Conservation (phyloP, 768 basidiomycete genomes). For the Kondoa malvinella region DNA sequence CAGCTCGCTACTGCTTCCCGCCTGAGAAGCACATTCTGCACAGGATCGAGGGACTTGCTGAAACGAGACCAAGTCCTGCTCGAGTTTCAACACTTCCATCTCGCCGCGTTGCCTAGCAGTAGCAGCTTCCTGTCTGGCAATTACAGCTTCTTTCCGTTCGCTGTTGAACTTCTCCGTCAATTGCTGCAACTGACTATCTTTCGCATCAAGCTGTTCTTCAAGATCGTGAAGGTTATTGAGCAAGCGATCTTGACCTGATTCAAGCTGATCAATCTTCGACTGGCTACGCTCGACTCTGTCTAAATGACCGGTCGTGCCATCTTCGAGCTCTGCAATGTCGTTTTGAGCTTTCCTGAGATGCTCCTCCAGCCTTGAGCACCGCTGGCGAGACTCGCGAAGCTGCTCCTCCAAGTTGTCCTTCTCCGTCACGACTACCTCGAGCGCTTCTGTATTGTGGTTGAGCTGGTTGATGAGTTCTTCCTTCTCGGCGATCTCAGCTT, state of each 20-base stretch:
- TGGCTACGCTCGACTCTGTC: not conserved
- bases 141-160: not conserved
- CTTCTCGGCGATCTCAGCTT: not conserved
- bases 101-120: no score
- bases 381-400: not conserved
- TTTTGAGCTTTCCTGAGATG: not conserved
- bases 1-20: not conserved
- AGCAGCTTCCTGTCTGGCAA: no score
- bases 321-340: not conserved
- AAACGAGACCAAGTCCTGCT: not conserved
- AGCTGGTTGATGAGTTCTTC: not conserved
- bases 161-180: not conserved
- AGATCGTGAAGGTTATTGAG: not conserved
- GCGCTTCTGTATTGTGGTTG: not conserved
- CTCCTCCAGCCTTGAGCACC: not conserved
- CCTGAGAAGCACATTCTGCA: not conserved
- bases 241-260: slow-evolving; percentile 1
- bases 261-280: not conserved
- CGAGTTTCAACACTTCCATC: not conserved
- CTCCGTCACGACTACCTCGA: not conserved
- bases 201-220: not conserved
- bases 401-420: slow-evolving; percentile 1
- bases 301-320: not conserved
- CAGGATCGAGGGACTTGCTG: not conserved
- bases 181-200: not conserved